Conservation (phyloP, 495 filamentous ascomycete genomes). For the Penicillium steckii region DNA sequence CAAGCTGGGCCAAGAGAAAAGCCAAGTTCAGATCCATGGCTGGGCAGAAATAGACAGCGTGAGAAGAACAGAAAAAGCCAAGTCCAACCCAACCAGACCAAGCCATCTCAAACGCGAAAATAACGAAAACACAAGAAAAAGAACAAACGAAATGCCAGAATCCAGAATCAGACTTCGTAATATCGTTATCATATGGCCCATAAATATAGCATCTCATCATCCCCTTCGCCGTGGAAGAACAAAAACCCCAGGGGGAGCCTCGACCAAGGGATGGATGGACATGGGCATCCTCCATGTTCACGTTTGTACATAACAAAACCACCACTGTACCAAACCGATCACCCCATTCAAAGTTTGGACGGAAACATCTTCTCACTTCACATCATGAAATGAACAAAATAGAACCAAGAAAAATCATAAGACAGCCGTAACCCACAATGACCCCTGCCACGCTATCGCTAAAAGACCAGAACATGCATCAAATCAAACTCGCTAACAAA, state of each 20-base stretch:
- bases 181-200: constrained; percentile 6
- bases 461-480: constrained; percentile 27
- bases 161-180: constrained; percentile 1
- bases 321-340: no score
- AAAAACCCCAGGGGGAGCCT: no score
- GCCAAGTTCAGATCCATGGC: background rate
- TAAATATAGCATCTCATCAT: background rate
- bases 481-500: constrained; percentile 19
- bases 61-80: constrained; percentile 4
- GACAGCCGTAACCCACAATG: constrained; percentile 7
- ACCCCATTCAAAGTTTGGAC: no score
- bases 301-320: no score
- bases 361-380: no score
- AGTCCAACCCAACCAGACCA: background rate
- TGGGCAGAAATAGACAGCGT: no score
- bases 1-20: background rate
- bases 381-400: constrained; percentile 7
- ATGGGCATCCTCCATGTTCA: no score
- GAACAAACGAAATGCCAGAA: constrained; percentile 1
- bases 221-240: no score
- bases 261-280: no score
- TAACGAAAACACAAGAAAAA: background rate
- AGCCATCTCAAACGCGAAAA: constrained; percentile 4
- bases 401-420: constrained; percentile 12
- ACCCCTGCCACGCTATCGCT: constrained; percentile 12